Conservation (phyloP, 2,329 filamentous ascomycete species). For the Cryoendolithus antarcticus region DNA sequence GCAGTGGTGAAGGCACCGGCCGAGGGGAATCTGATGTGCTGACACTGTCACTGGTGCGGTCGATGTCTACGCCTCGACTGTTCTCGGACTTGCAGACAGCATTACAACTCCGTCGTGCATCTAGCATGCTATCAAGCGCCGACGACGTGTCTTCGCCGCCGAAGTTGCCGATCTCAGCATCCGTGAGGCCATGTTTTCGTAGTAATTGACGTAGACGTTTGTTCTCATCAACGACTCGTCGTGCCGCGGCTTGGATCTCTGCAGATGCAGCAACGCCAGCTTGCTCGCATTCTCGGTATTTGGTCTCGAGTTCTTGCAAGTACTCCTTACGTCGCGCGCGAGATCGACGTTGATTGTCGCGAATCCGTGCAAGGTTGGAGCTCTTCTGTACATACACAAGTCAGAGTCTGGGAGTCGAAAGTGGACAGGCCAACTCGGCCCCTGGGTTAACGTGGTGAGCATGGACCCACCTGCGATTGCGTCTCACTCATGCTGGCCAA, state of each 20-base stretch:
- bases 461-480: no score
- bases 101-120: not conserved
- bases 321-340: conserved; percentile 64
- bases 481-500: no score
- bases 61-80: not conserved
- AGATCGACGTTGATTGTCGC: conserved; percentile 67
- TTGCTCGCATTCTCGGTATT: conserved; percentile 50
- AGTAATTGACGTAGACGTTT: conserved; percentile 49
- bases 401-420: no score
- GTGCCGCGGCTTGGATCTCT: conserved; percentile 60
- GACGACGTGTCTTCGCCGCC: not conserved
- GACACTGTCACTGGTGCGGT: conserved; percentile 1
- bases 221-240: conserved; percentile 59
- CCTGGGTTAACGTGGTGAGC: no score
- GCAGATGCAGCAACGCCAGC: conserved; percentile 54
- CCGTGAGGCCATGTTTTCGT: conserved; percentile 43
- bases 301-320: conserved; percentile 54
- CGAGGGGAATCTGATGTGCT: not conserved
- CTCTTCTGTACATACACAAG: conserved; percentile 10
- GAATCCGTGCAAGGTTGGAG: conserved; percentile 46
- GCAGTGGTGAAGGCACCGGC: no score
- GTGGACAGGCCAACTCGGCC: no score
- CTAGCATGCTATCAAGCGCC: not conserved
- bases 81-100: not conserved
- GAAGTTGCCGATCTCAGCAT: conserved; percentile 38